Evolutionary conservation across 257 asterid genomes (phyloP).

Genomic region (Penstemon barbatus): DNA sequence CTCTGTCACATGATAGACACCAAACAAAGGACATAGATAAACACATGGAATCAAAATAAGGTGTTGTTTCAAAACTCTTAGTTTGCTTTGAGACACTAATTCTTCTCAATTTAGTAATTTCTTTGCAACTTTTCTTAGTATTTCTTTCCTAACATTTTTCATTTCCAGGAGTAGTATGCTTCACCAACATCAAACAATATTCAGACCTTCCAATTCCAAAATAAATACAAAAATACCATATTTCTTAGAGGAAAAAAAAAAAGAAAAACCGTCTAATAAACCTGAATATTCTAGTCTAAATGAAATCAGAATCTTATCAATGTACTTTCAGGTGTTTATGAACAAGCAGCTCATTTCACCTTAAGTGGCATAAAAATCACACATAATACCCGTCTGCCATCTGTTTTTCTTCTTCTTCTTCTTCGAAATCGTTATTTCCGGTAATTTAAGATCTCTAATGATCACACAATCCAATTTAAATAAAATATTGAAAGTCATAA

Average conservation of each 20-base stretch:
- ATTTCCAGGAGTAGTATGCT: not conserved
- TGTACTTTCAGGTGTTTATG: not conserved
- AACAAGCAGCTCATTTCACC: constrained; percentile 9
- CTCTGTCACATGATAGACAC: not conserved
- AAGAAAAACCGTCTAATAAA: not conserved
- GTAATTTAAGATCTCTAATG: not conserved
- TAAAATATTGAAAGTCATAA: not conserved
- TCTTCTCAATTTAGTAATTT: not conserved
- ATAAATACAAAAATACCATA: not conserved
- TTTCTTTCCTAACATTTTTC: not conserved
- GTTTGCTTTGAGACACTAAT: too few species aligned
- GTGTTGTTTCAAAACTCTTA: too few species aligned
- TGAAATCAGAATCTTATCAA: not conserved
- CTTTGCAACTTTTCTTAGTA: not conserved
- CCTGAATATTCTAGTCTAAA: not conserved
- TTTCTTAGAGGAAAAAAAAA: not conserved
- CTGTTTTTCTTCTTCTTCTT: not conserved
- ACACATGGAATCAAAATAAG: not conserved
- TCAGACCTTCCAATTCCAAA: not conserved
- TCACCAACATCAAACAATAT: not conserved
- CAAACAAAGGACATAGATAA: not conserved
- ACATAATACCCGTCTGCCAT: not conserved
- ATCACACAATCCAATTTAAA: not conserved
- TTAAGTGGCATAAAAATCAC: not conserved
- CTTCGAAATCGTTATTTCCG: not conserved